Evolutionary conservation across 1,284 basidiomycete genomes (phyloP), one percentile per base, ranked within the genome.

Genomic region (Mycena citricolor): DNA sequence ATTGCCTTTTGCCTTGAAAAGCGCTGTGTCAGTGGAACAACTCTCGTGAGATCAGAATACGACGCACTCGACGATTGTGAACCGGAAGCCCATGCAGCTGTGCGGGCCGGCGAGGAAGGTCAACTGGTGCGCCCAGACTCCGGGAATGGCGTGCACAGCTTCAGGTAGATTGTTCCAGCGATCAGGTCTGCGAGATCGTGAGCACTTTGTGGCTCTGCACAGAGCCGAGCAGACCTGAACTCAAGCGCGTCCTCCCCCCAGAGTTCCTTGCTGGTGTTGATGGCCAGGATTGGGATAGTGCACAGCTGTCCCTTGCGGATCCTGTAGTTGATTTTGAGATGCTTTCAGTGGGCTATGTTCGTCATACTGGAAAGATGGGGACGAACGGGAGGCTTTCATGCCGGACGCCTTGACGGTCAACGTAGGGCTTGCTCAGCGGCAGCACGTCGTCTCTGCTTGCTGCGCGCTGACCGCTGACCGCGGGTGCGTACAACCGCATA

Each of bases 401-500:
- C 6, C 60, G 24, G 2, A 57, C 59, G 0, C 77, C 77, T 8
- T 69, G 56, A 35, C 40, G 58, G 43, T 76, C 76, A 0, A 55
- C 66, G 33, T 70, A 64, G 0, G 73, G 74, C n/a, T 55, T 64
- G 13, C 58, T 62, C 5, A 78, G 65, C 0, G 85, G 86, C n/a
- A 90, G 58, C 1, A 79, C 57, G 30, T 81, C 77, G 47, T 86
- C 81, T 33, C 72, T 63, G 31, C 55, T 58, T 0, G 74, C 72
- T 5, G 71, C 61, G 3, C 88, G 21, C 35, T 20, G 16, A 44
- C 36, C 29, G 0, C 79, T 78, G 2, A 56, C 57, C 0, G 78
- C 81, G 2, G 87, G 86, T 0, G 80, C 54, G 54, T 83, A 69
- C 6, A 90, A 53, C 11, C 90, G 74, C 21, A 93, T 65, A 0